phyloP scores from a whole-genome alignment of 1,139 yeast species.

The Hemisphaericaspora xylofermentans region DNA sequence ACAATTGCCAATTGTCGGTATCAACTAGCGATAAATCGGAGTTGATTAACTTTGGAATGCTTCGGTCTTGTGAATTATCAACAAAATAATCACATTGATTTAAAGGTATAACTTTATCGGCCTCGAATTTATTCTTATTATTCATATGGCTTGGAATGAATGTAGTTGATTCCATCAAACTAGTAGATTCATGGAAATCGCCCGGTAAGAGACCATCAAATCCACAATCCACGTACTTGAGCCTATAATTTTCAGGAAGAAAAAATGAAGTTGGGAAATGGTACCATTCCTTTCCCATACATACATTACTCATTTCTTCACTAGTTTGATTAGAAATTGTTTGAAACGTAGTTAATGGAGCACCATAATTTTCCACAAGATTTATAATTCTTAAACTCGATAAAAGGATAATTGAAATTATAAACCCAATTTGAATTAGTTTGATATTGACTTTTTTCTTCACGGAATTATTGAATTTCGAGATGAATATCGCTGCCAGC shows the following conservation, averaged over 20 bases:
- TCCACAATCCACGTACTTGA: slow-evolving; percentile 70
- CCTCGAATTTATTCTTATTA: slow-evolving; percentile 61
- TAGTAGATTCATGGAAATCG: slow-evolving; percentile 57
- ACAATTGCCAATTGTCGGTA: slow-evolving; percentile 37
- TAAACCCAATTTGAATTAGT: slow-evolving; percentile 13
- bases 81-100: slow-evolving; percentile 57
- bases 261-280: slow-evolving; percentile 88
- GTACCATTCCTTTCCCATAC: slow-evolving; percentile 94
- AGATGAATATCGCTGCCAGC: slow-evolving; percentile 57
- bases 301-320: slow-evolving; percentile 45
- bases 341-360: slow-evolving; percentile 45
- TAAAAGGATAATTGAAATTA: slow-evolving; percentile 8
- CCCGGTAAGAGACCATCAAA: slow-evolving; percentile 90
- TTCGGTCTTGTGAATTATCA: slow-evolving; percentile 43
- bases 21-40: slow-evolving; percentile 13
- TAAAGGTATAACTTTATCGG: slow-evolving; percentile 46
- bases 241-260: slow-evolving; percentile 57
- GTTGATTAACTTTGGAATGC: slow-evolving; percentile 13
- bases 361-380: slow-evolving; percentile 56
- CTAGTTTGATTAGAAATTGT: slow-evolving; percentile 10
- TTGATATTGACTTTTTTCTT: slow-evolving; percentile 5
- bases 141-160: slow-evolving; percentile 66
- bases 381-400: slow-evolving; percentile 42
- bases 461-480: slow-evolving; percentile 20
- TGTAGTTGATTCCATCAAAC: slow-evolving; percentile 31